Base-by-base conservation (phyloP, 1,284 basidiomycete genomes). In the Takashimella tepidaria region DNA sequence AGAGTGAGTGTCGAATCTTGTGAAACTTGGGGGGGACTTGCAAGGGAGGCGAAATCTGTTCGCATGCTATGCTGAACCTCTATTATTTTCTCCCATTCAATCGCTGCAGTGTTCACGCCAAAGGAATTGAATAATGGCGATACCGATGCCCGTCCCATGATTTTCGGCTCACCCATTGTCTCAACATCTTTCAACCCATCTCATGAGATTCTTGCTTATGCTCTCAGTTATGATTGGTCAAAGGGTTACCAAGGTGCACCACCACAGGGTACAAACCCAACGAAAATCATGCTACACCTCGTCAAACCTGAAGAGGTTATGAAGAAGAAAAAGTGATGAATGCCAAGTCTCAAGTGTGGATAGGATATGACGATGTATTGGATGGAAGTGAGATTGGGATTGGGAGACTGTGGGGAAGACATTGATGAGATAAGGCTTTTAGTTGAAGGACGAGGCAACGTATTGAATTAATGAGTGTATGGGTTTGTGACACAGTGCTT, bases 221-320 rank as follows among this genome's bases (percentile, higher is more conserved):
- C 88, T 0, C 73, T 92, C 20, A 88, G 89, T 3, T 92, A 92
- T 66, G 90, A 93, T 70, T 92, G 90, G 90, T 87, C 75, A 79
- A 64, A 93, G 85, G 92, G 92, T 3, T 88, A 92, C 73, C 83
- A 83, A 10, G 90, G 90, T 19, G 91, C 88, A 79, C 86, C 86
- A 4, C 84, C 88, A 4, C 82, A 83, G 13, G 47, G 54, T 10
- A 31, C 58, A 21, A 84, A 86, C 66, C 82, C 84, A 16, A 92
- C 90, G 74, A 91, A 91, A 71, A 77, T 95, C 61, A 89, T 93
- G 87, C 76, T 95, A 55, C 92, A 95, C 72, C 84, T 86, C 16
- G 88, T 89, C 76, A 90, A 90, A 77, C 87, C 89, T 45, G 89
- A 92, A 8, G 89, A 92, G 75, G 86, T 92, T 56, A 87, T 84